phyloP scores from a whole-genome alignment of 164 flowering plant species.

The Magnolia sinica region DNA sequence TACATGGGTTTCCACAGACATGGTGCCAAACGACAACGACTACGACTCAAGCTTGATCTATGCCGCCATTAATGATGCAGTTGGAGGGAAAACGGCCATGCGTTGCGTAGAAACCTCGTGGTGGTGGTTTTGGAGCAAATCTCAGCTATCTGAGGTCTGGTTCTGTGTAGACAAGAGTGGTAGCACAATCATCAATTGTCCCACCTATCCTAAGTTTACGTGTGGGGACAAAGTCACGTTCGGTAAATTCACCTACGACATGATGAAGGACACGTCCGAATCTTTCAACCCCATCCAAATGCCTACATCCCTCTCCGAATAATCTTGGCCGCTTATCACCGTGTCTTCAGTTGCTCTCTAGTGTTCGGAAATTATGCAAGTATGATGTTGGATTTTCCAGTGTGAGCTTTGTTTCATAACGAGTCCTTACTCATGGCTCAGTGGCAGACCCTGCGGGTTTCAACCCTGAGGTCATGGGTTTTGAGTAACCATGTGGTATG shows the following conservation, averaged over 20 bases:
- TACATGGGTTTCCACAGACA: background rate
- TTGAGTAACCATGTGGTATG: background rate
- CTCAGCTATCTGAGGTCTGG: background rate
- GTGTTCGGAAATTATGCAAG: background rate
- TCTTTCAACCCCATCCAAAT: background rate
- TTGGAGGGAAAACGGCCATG: background rate
- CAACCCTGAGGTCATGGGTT: background rate
- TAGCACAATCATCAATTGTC: background rate
- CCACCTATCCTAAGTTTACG: background rate
- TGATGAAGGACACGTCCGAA: background rate
- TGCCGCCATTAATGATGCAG: background rate
- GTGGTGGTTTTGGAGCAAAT: background rate
- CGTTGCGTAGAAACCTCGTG: background rate
- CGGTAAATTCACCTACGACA: background rate
- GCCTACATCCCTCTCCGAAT: background rate
- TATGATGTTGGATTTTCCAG: background rate
- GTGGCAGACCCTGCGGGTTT: background rate
- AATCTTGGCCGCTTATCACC: background rate
- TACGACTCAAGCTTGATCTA: background rate
- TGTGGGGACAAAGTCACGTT: background rate
- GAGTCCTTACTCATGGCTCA: too few relatives aligned
- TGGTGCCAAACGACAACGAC: background rate
- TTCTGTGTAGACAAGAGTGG: background rate
- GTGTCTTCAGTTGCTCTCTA: background rate
- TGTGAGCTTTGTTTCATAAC: background rate